Evolutionary conservation across 805 yeast species (phyloP), one percentile per base, ranked within the genome.

Genomic region (Wickerhamiella lipophila): DNA sequence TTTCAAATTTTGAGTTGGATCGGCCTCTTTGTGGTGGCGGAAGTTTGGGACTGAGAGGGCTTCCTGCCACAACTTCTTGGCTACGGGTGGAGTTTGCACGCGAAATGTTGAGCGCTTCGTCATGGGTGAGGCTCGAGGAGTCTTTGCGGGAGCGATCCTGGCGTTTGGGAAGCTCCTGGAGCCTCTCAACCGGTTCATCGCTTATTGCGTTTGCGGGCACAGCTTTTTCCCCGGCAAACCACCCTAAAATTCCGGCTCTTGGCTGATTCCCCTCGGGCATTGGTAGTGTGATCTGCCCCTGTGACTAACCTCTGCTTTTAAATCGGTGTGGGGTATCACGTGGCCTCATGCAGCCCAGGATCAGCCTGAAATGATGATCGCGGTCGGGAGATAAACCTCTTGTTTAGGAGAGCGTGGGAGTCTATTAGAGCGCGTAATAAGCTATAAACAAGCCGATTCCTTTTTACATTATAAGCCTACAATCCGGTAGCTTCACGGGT

Each of bases 71-170:
- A 29, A 18, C n/a, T 12, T n/a, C 12, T 11, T 38, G 36, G 35
- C 25, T 35, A 3, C 40, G 40, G 16, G 52, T 52, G n/a, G 50
- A 46, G 38, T 52, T 57, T 4, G 67, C 65, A 11, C 68, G 56
- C 9, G 65, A 58, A 42, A 64, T 57, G 55, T 64, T 64, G 49
- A 64, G 55, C 9, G 68, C 68, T 47, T 64, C 68, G 50, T 64
- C 68, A 23, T 62, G 62, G 15, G 64, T 48, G 27, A 57, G 48
- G 9, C 62, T 54, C 12, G 58, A 56, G 3, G 64, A 60, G 44
- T 58, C 55, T 30, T 53, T 50, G 11, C 62, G 54, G 15, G 53
- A 52, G 18, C 40, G 23, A 11, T 40, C 26, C 19, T 30, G 23
- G 16, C 48, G 42, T 36, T 29, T 42, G 11, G 30, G 43, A 6